Evolutionary conservation across 2,329 filamentous ascomycete genomes (phyloP).

Genomic region (Calonectria pseudoreteaudii): DNA sequence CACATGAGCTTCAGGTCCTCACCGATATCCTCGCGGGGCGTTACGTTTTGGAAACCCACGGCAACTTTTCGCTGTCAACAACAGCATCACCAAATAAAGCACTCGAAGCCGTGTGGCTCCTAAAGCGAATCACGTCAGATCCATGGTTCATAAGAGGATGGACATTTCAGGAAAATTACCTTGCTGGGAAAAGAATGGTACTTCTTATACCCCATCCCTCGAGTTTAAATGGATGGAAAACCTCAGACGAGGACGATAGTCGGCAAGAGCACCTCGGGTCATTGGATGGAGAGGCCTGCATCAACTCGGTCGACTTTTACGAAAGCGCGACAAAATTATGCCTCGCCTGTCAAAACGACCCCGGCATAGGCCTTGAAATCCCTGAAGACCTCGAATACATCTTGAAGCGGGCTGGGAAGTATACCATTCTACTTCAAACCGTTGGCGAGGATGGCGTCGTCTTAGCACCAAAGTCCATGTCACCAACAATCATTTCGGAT

Average conservation of each 20-base stretch:
- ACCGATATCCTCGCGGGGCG: neutral
- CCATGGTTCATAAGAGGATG: slow-evolving; percentile 8
- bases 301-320: neutral
- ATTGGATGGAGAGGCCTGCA: neutral
- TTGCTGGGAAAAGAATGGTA: neutral
- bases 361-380: neutral
- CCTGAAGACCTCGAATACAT: neutral
- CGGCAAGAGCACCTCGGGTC: neutral
- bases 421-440: neutral
- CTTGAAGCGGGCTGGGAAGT: neutral
- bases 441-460: neutral
- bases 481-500: neutral
- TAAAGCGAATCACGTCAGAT: slow-evolving; percentile 8
- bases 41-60: neutral
- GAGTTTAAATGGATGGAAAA: neutral
- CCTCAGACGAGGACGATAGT: neutral
- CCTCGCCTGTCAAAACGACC: neutral
- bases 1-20: neutral
- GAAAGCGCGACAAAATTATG: neutral
- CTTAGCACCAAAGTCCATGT: neutral
- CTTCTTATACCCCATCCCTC: slow-evolving; percentile 2
- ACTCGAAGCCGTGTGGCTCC: neutral
- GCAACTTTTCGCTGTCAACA: neutral
- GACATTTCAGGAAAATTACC: slow-evolving; percentile 17
- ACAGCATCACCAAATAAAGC: neutral